Evolutionary conservation across 1,139 yeast genomes (phyloP).

Genomic region (Diutina catenulata): DNA sequence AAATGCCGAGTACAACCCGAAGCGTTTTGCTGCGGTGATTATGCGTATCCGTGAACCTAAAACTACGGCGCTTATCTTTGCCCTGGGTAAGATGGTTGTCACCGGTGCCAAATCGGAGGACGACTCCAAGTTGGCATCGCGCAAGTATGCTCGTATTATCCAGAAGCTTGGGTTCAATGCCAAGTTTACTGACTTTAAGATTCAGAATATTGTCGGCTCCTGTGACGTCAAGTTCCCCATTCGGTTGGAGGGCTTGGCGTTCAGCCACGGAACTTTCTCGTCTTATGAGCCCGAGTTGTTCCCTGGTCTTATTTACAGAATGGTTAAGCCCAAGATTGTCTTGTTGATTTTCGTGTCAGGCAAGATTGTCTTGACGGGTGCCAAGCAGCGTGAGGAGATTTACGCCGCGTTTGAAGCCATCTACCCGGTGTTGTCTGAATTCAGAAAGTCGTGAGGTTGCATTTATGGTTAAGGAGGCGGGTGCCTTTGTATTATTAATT

Average conservation of each 20-base stretch:
- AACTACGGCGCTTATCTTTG: constrained; percentile 94
- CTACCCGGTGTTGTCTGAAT: constrained; percentile 96
- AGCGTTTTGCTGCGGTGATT: constrained; percentile 98
- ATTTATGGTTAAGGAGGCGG: neutral
- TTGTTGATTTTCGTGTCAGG: constrained; percentile 93
- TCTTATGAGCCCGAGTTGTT: constrained; percentile 97
- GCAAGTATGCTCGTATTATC: constrained; percentile 95
- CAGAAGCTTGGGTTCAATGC: constrained; percentile 97
- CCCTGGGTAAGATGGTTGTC: constrained; percentile 98
- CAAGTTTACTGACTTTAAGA: constrained; percentile 90
- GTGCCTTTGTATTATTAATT: neutral
- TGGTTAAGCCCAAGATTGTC: constrained; percentile 98
- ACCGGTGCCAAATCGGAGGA: constrained; percentile 99
- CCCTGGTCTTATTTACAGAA: constrained; percentile 97
- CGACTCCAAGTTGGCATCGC: constrained; percentile 91
- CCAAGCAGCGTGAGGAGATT: constrained; percentile 96
- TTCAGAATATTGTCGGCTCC: constrained; percentile 97
- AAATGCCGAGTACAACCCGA: constrained; percentile 96
- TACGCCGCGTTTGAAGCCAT: constrained; percentile 97
- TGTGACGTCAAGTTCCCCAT: constrained; percentile 97
- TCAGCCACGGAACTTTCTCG: constrained; percentile 97
- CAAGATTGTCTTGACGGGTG: constrained; percentile 96
- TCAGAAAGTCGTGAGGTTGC: constrained; percentile 56
- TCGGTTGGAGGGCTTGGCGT: constrained; percentile 93
- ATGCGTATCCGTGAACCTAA: constrained; percentile 99